A percentile compares a stretch with the other conserved stretches of the same genome.
Conservation (phyloP, 495 filamentous ascomycete genomes). For the Podospora anserina region DNA sequence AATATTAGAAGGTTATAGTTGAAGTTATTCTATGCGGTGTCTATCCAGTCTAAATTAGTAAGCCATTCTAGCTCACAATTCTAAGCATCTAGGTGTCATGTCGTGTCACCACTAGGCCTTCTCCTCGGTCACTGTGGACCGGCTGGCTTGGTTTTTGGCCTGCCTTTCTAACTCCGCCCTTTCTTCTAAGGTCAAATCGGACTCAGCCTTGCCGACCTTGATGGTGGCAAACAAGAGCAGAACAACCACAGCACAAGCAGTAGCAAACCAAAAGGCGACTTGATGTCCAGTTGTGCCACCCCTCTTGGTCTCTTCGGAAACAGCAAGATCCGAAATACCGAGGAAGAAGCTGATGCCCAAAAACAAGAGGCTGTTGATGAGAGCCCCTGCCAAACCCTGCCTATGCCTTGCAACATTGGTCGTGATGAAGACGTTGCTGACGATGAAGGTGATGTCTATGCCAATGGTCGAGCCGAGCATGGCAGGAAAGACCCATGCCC, state of each 20-base stretch:
- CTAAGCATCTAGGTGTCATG: not conserved
- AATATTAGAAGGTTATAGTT: not conserved
- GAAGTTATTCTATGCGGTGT: not conserved
- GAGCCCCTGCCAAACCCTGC: slow-evolving; percentile 74
- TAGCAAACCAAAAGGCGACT: slow-evolving; percentile 66
- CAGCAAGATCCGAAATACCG: slow-evolving; percentile 67
- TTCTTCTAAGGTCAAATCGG: slow-evolving; percentile 54
- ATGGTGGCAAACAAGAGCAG: slow-evolving; percentile 60
- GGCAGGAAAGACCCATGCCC: slow-evolving; percentile 70
- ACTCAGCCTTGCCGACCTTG: slow-evolving; percentile 62
- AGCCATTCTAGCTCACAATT: no score
- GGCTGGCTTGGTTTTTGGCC: not conserved
- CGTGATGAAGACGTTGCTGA: slow-evolving; percentile 82
- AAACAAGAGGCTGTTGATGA: slow-evolving; percentile 55
- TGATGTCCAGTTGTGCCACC: slow-evolving; percentile 55
- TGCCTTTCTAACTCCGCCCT: slow-evolving; percentile 11
- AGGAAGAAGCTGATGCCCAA: slow-evolving; percentile 83
- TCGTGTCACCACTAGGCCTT: not conserved
- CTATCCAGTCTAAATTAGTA: not conserved
- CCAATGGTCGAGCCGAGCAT: slow-evolving; percentile 81
- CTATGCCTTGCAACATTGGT: slow-evolving; percentile 63
- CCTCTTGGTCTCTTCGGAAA: slow-evolving; percentile 45
- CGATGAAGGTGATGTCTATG: slow-evolving; percentile 79
- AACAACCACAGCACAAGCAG: slow-evolving; percentile 54
- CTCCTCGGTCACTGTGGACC: not conserved